phyloP scores from a whole-genome alignment of 108 stramenopile species.

The Skeletonema potamos region DNA sequence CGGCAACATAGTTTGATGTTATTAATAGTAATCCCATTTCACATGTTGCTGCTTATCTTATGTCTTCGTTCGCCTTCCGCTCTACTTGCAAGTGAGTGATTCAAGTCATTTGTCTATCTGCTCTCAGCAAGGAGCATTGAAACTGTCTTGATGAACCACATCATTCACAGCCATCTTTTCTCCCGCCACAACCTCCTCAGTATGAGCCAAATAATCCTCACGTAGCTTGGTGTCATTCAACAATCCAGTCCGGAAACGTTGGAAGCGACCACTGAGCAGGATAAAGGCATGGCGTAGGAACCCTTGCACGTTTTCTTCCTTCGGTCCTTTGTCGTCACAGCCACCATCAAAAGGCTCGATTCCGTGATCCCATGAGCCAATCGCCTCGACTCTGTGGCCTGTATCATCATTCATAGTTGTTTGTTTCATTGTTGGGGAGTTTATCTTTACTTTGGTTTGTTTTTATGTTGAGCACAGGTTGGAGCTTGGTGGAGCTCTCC shows the following conservation, averaged over 20 bases:
- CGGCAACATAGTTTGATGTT: too few species aligned
- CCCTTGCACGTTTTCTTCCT: conserved; percentile 18
- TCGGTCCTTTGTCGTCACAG: background rate
- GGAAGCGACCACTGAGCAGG: background rate
- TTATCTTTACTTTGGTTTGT: background rate
- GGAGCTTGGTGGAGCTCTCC: too few species aligned
- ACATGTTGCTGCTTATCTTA: background rate
- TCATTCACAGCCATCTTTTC: conserved; percentile 32
- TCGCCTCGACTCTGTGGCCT: conserved; percentile 25
- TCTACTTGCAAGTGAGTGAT: background rate
- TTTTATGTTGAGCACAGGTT: too few species aligned
- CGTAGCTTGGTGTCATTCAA: conserved; percentile 21
- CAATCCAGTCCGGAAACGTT: conserved; percentile 2
- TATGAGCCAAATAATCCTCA: conserved; percentile 17
- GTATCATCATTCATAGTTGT: conserved; percentile 30
- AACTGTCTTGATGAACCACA: conserved; percentile 21
- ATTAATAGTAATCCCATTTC: background rate
- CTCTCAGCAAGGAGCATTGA: background rate
- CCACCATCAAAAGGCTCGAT: conserved; percentile 12
- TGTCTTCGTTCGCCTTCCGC: background rate
- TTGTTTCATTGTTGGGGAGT: background rate
- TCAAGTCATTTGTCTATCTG: background rate
- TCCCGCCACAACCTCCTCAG: conserved; percentile 33
- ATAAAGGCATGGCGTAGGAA: background rate
- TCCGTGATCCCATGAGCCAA: conserved; percentile 39